Conservation (phyloP, 2,329 filamentous ascomycete genomes). For the Colletotrichum shisoi region DNA sequence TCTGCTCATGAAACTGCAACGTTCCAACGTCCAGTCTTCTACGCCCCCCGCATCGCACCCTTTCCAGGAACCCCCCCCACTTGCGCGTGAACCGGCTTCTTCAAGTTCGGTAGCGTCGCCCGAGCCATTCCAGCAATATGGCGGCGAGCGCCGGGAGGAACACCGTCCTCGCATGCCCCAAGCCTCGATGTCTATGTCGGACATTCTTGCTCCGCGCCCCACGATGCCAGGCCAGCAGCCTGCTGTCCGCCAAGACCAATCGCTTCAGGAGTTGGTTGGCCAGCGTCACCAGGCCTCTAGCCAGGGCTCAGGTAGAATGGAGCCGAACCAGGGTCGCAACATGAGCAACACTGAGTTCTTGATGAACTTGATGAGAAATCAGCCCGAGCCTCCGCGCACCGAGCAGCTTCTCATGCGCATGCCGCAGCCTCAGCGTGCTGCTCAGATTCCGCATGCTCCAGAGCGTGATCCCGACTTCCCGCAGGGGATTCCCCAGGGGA, state of each 20-base stretch:
- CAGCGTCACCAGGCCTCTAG: slow-evolving; percentile 65
- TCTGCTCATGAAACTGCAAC: slow-evolving; percentile 81
- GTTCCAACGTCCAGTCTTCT: slow-evolving; percentile 56
- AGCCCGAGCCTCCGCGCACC: slow-evolving; percentile 58
- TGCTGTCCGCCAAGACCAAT: slow-evolving; percentile 62
- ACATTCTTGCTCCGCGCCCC: slow-evolving; percentile 61
- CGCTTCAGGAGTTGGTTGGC: slow-evolving; percentile 67
- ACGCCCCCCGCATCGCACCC: slow-evolving; percentile 57
- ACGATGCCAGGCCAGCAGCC: slow-evolving; percentile 58
- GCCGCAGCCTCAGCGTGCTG: slow-evolving; percentile 60
- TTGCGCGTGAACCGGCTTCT: slow-evolving; percentile 42
- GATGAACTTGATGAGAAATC: slow-evolving; percentile 77
- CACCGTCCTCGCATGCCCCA: slow-evolving; percentile 53
- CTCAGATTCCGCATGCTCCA: slow-evolving; percentile 55
- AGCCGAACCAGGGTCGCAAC: slow-evolving; percentile 55
- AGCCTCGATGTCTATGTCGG: slow-evolving; percentile 55
- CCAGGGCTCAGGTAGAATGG: slow-evolving; percentile 58
- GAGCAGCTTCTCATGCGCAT: slow-evolving; percentile 62
- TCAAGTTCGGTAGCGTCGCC: slow-evolving; percentile 55
- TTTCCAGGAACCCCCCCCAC: slow-evolving; percentile 53
- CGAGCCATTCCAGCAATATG: slow-evolving; percentile 58
- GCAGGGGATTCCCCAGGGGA: slow-evolving; percentile 41
- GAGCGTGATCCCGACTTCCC: slow-evolving; percentile 60
- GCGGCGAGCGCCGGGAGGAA: slow-evolving; percentile 56
- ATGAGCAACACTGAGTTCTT: slow-evolving; percentile 82